phyloP scores from a whole-genome alignment of 176 grass and related monocot species.

The Oryza glumipatula region DNA sequence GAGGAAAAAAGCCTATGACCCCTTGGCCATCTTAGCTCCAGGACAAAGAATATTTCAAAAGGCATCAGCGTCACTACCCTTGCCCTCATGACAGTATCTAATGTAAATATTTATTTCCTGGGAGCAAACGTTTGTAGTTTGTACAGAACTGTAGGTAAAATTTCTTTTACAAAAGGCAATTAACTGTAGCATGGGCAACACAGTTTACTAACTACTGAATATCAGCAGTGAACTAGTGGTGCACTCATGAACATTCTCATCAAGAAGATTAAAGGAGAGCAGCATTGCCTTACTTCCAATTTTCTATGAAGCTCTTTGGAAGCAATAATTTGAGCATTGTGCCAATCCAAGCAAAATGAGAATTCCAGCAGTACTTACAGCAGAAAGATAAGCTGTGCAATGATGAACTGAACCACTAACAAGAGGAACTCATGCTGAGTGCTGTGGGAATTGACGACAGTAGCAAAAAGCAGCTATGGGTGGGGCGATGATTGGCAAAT shows the following conservation, averaged over 20 bases:
- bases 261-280: slow-evolving; percentile 14
- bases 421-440: slow-evolving; percentile 13
- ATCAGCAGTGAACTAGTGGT: neutral
- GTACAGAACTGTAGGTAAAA: slow-evolving; percentile 19
- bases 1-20: slow-evolving; percentile 79
- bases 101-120: slow-evolving; percentile 7
- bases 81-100: slow-evolving; percentile 33
- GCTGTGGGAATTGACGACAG: slow-evolving; percentile 20
- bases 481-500: slow-evolving; percentile 12
- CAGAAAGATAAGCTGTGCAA: slow-evolving; percentile 27
- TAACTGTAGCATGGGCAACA: slow-evolving; percentile 10
- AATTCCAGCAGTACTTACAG: slow-evolving; percentile 32
- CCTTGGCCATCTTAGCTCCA: slow-evolving; percentile 80
- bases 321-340: slow-evolving; percentile 35
- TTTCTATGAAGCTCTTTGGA: slow-evolving; percentile 19
- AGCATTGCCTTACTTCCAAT: slow-evolving; percentile 9
- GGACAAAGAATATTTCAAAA: slow-evolving; percentile 87
- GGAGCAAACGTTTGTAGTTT: slow-evolving; percentile 16
- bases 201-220: slow-evolving; percentile 5
- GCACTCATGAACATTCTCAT: neutral
- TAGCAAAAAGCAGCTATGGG: neutral
- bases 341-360: slow-evolving; percentile 11
- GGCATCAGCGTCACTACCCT: slow-evolving; percentile 40
- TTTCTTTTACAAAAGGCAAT: slow-evolving; percentile 16
- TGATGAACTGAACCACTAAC: slow-evolving; percentile 27